phyloP scores from a whole-genome alignment of 1,284 basidiomycete genomes.

The Kwoniella shivajii region DNA sequence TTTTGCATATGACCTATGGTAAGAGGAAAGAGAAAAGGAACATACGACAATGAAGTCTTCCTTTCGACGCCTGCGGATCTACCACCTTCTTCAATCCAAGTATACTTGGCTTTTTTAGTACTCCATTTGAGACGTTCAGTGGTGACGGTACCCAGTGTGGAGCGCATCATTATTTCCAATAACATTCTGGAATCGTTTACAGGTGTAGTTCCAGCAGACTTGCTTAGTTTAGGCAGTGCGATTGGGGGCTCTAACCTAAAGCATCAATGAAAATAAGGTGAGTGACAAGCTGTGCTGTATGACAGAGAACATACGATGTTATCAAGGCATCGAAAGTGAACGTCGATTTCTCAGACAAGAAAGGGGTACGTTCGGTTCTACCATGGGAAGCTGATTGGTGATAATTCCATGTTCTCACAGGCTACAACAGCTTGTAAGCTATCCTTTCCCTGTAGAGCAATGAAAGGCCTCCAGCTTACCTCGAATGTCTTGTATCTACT shows the following conservation, averaged over 20 bases:
- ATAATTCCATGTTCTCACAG: conserved; percentile 34
- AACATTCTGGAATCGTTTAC: conserved; percentile 21
- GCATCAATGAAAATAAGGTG: not conserved
- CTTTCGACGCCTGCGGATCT: conserved; percentile 26
- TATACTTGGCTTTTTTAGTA: conserved; percentile 22
- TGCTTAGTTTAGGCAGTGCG: conserved; percentile 20
- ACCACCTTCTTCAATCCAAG: conserved; percentile 25
- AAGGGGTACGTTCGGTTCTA: conserved; percentile 5
- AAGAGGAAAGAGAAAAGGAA: not conserved
- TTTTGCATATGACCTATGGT: too few relatives aligned
- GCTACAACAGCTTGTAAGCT: conserved; percentile 15
- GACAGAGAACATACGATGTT: conserved; percentile 17
- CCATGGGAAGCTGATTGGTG: not conserved
- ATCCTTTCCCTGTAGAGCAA: not conserved
- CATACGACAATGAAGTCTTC: conserved; percentile 28
- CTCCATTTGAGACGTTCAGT: conserved; percentile 37
- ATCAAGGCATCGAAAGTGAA: conserved; percentile 38
- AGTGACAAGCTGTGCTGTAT: not conserved
- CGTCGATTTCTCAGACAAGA: conserved; percentile 29
- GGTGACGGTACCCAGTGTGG: conserved; percentile 40
- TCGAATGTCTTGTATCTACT: conserved; percentile 19
- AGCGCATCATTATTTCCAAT: conserved; percentile 33
- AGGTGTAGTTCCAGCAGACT: conserved; percentile 6
- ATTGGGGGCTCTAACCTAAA: conserved; percentile 25
- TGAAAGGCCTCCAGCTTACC: conserved; percentile 10